Conservation (phyloP, 108 stramenopile genomes). For the Nitzschia inconspicua region DNA sequence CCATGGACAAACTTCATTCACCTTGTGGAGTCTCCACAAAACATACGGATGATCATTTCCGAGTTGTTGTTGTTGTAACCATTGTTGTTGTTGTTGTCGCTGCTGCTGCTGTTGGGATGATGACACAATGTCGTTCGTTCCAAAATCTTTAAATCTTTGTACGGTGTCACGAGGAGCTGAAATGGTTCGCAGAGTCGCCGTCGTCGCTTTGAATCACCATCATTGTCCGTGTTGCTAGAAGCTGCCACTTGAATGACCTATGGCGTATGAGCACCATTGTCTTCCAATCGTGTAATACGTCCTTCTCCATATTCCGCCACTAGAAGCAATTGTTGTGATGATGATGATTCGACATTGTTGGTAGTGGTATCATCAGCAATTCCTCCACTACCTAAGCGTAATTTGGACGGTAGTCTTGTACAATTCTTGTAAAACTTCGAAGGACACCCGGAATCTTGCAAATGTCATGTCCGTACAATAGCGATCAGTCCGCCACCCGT, state of each 20-base stretch:
- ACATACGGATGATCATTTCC: not conserved
- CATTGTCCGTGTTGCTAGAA: not conserved
- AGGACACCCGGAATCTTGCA: constrained; percentile 67
- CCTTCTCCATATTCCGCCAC: constrained; percentile 78
- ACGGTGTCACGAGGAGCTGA: constrained; percentile 55
- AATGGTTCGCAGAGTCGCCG: constrained; percentile 45
- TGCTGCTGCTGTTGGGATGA: not conserved
- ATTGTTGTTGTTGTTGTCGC: not conserved
- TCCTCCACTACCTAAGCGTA: constrained; percentile 45
- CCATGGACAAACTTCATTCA: no score
- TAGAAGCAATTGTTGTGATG: constrained; percentile 19
- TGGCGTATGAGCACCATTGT: constrained; percentile 73
- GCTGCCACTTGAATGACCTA: constrained; percentile 44
- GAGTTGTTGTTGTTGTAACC: no score
- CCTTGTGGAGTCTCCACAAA: constrained; percentile 50
- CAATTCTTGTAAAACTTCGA: constrained; percentile 31
- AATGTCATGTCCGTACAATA: constrained; percentile 66
- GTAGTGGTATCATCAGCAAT: constrained; percentile 37
- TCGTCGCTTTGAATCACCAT: no score
- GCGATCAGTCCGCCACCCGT: constrained; percentile 76
- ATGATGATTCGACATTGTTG: not conserved
- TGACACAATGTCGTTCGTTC: constrained; percentile 8
- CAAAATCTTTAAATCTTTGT: constrained; percentile 67
- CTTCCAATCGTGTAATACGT: constrained; percentile 68
- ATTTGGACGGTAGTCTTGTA: not conserved